phyloP scores from a whole-genome alignment of 176 grass and related monocot species.

The Musa schizocarpa region DNA sequence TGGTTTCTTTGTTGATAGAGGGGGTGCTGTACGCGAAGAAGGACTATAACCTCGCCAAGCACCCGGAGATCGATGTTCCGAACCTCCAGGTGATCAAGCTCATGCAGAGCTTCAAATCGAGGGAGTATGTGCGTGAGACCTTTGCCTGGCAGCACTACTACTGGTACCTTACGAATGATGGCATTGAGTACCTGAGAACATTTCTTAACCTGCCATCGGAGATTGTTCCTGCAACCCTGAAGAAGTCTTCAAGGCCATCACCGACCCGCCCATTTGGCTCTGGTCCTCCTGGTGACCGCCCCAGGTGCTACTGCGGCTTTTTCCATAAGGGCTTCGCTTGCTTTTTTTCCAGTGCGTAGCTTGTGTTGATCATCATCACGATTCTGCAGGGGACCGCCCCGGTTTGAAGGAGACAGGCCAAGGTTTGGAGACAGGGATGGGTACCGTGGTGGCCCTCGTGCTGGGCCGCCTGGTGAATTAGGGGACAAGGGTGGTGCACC shows the following conservation, averaged over 20 bases:
- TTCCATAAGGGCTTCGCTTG: no score
- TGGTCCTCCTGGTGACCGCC: conserved; percentile 74
- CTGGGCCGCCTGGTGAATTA: conserved; percentile 52
- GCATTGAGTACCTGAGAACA: conserved; percentile 73
- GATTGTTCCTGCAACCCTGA: conserved; percentile 78
- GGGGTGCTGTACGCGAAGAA: conserved; percentile 91
- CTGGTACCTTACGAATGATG: conserved; percentile 97
- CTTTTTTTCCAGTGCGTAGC: no score
- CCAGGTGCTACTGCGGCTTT: conserved; percentile 33
- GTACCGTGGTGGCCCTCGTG: conserved; percentile 71
- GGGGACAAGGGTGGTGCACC: conserved; percentile 86
- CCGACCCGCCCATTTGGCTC: conserved; percentile 63
- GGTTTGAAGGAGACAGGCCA: conserved; percentile 76
- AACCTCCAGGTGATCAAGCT: conserved; percentile 98
- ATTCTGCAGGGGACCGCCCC: conserved; percentile 38
- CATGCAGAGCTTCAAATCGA: conserved; percentile 99
- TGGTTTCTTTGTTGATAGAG: conserved; percentile 27
- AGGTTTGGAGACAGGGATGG: conserved; percentile 89
- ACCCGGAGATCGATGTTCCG: conserved; percentile 72
- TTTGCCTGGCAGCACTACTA: conserved; percentile 95
- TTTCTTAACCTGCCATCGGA: conserved; percentile 91
- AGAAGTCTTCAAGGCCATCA: conserved; percentile 69
- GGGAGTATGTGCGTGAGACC: conserved; percentile 85
- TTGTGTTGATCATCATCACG: no score
- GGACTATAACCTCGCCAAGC: conserved; percentile 85